Evolutionary conservation across 1,284 basidiomycete species (phyloP).

Genomic region (Apiotrichum gracile): DNA sequence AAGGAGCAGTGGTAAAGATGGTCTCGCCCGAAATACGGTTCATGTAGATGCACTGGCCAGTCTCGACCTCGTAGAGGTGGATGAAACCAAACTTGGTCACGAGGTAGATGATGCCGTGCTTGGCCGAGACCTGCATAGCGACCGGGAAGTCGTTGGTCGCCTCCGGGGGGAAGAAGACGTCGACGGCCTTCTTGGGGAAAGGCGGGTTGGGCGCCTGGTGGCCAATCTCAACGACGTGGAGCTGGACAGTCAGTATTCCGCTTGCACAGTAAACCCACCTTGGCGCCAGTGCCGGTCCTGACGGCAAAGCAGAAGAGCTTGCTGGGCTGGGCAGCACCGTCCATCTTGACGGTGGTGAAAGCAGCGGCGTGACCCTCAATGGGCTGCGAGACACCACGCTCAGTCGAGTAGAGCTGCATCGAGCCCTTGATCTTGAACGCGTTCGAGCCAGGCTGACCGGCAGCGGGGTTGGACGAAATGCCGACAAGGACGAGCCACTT

Average conservation of each 20-base stretch:
- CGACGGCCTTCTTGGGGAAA: constrained; percentile 96
- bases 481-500: constrained; percentile 97
- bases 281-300: constrained; percentile 90
- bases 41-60: constrained; percentile 99
- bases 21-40: constrained; percentile 99
- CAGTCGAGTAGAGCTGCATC: constrained; percentile 79
- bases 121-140: constrained; percentile 96
- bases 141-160: constrained; percentile 99
- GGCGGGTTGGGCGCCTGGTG: constrained; percentile 91
- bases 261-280: constrained; percentile 55
- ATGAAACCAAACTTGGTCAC: constrained; percentile 99
- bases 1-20: constrained; percentile 97
- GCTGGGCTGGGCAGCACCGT: constrained; percentile 72
- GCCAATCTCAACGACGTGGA: constrained; percentile 98
- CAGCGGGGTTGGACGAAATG: constrained; percentile 84
- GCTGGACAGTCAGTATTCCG: constrained; percentile 52
- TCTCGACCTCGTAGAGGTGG: constrained; percentile 97
- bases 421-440: constrained; percentile 97
- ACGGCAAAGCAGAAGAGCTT: constrained; percentile 97
- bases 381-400: constrained; percentile 89
- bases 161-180: constrained; percentile 98
- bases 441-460: constrained; percentile 61
- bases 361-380: constrained; percentile 98
- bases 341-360: constrained; percentile 86
- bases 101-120: constrained; percentile 95